Conservation (phyloP, 441 rosid genomes). For the Monsonia emarginata region DNA sequence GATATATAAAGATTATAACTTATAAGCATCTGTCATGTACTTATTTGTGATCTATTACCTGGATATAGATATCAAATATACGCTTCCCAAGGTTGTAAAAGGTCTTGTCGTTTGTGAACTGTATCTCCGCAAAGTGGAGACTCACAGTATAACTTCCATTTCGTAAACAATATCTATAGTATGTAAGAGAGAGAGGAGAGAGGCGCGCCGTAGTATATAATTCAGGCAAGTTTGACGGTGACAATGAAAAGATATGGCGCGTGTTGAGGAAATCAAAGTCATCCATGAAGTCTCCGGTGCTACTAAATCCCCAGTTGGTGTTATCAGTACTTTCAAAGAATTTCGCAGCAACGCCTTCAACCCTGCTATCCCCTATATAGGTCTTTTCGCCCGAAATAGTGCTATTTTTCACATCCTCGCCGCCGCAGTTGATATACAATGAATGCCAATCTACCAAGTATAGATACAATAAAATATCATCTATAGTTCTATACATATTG, state of each 20-base stretch:
- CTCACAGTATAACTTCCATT: slow-evolving; percentile 39
- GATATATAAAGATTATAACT: neutral
- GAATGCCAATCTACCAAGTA: slow-evolving; percentile 21
- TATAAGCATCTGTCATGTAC: neutral
- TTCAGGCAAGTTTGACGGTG: slow-evolving; percentile 20
- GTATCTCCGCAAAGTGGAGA: slow-evolving; percentile 57
- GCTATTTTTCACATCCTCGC: slow-evolving; percentile 18
- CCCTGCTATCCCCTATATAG: slow-evolving; percentile 27
- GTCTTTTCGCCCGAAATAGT: slow-evolving; percentile 7
- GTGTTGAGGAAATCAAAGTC: slow-evolving; percentile 11
- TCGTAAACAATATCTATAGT: slow-evolving; percentile 39
- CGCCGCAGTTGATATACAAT: slow-evolving; percentile 30
- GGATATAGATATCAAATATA: slow-evolving; percentile 48
- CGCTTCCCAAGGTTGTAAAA: slow-evolving; percentile 39
- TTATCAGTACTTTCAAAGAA: slow-evolving; percentile 9
- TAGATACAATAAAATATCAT: neutral
- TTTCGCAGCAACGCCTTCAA: slow-evolving; percentile 14
- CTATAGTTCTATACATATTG: neutral
- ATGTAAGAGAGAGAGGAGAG: slow-evolving; percentile 47
- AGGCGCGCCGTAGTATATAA: slow-evolving; percentile 39
- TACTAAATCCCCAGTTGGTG: slow-evolving; percentile 42
- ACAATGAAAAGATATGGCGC: slow-evolving; percentile 16
- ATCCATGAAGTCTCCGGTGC: slow-evolving; percentile 43
- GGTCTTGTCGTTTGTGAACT: slow-evolving; percentile 23
- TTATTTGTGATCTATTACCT: slow-evolving; percentile 33